Conservation (phyloP, 176 grass and related monocot genomes). For the Musa itinerans region DNA sequence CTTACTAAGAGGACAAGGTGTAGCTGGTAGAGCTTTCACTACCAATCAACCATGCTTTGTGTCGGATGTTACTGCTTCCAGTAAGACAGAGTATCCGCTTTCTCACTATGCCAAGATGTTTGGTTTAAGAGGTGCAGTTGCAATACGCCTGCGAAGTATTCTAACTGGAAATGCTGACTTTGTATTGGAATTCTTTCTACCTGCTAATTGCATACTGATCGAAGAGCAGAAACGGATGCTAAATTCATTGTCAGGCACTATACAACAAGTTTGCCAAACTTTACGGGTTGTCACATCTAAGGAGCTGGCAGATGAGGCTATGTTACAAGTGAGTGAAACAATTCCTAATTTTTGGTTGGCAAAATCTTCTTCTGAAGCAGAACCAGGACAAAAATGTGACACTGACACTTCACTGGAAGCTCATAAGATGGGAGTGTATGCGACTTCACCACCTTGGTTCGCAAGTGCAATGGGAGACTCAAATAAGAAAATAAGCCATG, state of each 20-base stretch:
- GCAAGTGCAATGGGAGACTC: not conserved
- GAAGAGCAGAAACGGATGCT: slow-evolving; percentile 75
- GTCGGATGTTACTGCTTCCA: slow-evolving; percentile 52
- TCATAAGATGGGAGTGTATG: not conserved
- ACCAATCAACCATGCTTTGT: slow-evolving; percentile 79
- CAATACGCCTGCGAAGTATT: slow-evolving; percentile 66
- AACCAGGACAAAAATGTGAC: not conserved
- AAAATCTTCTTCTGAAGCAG: slow-evolving; percentile 1
- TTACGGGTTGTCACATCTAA: slow-evolving; percentile 59
- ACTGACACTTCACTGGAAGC: not conserved
- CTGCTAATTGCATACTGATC: slow-evolving; percentile 34
- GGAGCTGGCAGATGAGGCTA: slow-evolving; percentile 58
- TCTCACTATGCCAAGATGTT: slow-evolving; percentile 84
- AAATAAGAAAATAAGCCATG: not conserved
- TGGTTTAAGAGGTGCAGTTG: slow-evolving; percentile 67
- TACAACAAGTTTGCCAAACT: slow-evolving; percentile 63
- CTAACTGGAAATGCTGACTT: slow-evolving; percentile 57
- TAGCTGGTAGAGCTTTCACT: slow-evolving; percentile 64
- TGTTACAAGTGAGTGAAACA: slow-evolving; percentile 29
- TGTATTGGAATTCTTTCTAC: slow-evolving; percentile 86
- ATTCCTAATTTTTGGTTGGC: not conserved
- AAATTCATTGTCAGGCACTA: slow-evolving; percentile 61
- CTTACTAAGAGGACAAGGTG: slow-evolving; percentile 55
- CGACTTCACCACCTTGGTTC: not conserved
- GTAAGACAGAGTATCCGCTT: slow-evolving; percentile 61